Evolutionary conservation across 106 monocot species (phyloP).

Genomic region (Triglochin maritima): DNA sequence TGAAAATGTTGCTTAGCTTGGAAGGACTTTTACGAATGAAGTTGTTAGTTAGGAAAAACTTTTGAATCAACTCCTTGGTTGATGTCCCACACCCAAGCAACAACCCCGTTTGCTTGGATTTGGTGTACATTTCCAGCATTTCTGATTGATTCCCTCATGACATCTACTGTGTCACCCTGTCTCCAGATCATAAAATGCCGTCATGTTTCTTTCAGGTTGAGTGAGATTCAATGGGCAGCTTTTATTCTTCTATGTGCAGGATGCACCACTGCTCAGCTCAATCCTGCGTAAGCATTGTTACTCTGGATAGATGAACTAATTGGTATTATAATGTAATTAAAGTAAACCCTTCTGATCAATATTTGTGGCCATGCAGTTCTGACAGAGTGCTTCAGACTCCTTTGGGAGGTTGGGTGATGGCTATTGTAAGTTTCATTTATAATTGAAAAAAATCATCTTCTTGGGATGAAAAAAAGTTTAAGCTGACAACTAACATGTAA

Average conservation of each 20-base stretch:
- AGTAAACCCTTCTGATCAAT: not conserved
- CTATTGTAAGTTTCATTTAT: conserved; percentile 52
- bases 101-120: no score
- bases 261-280: conserved; percentile 87
- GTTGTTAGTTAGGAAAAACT: no score
- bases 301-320: not conserved
- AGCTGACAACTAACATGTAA: not conserved
- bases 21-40: no score
- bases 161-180: no score
- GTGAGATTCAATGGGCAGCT: conserved; percentile 87
- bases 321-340: not conserved
- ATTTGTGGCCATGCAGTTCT: conserved; percentile 36
- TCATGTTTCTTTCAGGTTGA: conserved; percentile 42
- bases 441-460: not conserved
- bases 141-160: no score
- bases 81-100: no score
- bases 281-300: conserved; percentile 51
- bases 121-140: no score
- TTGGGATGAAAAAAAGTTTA: not conserved
- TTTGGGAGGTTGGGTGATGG: conserved; percentile 80
- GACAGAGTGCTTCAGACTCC: conserved; percentile 83
- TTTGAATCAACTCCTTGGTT: no score
- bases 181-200: no score
- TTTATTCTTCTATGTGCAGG: conserved; percentile 83
- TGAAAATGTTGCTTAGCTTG: no score